Evolutionary conservation across 495 filamentous ascomycete genomes (phyloP), one percentile per base, ranked within the genome.

Genomic region (Acidiella bohemica): DNA sequence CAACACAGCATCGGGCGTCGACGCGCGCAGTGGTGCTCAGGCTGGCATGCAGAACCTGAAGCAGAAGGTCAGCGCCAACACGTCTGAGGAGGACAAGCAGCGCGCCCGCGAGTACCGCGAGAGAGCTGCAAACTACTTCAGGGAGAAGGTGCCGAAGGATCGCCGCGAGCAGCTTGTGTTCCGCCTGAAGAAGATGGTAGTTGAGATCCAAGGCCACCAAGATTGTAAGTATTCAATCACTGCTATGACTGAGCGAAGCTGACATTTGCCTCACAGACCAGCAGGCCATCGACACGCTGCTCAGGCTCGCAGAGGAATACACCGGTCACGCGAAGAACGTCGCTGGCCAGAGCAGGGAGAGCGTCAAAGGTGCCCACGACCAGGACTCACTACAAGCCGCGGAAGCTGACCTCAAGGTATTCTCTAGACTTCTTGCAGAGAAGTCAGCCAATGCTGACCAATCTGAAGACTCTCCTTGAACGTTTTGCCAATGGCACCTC

Each of bases 401-500:
- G 24, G 84, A 95, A 60, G 67, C 71, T 58, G 78, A 92, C 53
- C 67, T 97, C 37, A 84, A 77, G 67, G 78, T 81, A 60, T 39
- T 66, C 25, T 34, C 19, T 41, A 66, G 49, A 39, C 42, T 54
- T 65, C 27, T n/a, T 47, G 20, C 22, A 30, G 11, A 37, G 53
- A 13, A 60, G 59, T 44, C 40, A 36, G 39, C 39, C 42, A 35
- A 59, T 61, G 59, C 69, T 79, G 59, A 81, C 62, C 27, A 37
- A 40, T 22, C 51, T 60, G 8, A 57, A 87, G 82, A 80, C 72
- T 11, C 69, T 97, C 14, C 75, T 96, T 45, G 92, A 97, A 66
- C 79, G 90, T 32, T 96, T 95, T 49, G 90, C 90, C 55, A 96
- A 96, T 61, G 78, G 75, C 57, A 97, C 90, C 6, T 94, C 85